A percentile compares a stretch with the other conserved stretches of the same genome.
phyloP scores from a whole-genome alignment of 768 basidiomycete species.

The Suillus spraguei region DNA sequence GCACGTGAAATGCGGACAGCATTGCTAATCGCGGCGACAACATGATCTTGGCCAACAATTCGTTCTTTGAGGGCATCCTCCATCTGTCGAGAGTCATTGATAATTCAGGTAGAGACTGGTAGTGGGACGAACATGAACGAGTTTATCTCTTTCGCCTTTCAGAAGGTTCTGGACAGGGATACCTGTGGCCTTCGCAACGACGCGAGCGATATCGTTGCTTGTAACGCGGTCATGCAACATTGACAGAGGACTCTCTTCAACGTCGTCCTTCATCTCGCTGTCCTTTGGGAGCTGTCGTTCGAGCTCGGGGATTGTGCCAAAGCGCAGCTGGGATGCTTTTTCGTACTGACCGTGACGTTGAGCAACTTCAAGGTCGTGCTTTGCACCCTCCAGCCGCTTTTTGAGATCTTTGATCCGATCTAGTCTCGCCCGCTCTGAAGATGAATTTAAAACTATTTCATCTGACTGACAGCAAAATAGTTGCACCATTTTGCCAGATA shows the following conservation, averaged over 20 bases:
- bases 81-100: slow-evolving; percentile 57
- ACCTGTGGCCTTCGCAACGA: slow-evolving; percentile 87
- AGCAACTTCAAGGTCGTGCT: slow-evolving; percentile 83
- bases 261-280: slow-evolving; percentile 46
- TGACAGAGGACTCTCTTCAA: slow-evolving; percentile 43
- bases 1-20: slow-evolving; percentile 93
- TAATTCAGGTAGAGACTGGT: background rate
- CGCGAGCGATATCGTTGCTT: slow-evolving; percentile 85
- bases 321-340: slow-evolving; percentile 79
- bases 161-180: slow-evolving; percentile 89
- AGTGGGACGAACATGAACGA: slow-evolving; percentile 70
- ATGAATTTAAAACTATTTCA: background rate
- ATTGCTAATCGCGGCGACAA: slow-evolving; percentile 83
- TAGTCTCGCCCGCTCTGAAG: slow-evolving; percentile 64
- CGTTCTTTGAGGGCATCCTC: slow-evolving; percentile 73
- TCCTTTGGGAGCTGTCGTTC: slow-evolving; percentile 68
- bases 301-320: slow-evolving; percentile 82
- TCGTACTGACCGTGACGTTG: slow-evolving; percentile 91
- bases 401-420: slow-evolving; percentile 74
- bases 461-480: background rate
- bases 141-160: slow-evolving; percentile 87
- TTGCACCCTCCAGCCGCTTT: slow-evolving; percentile 77
- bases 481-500: slow-evolving; percentile 74
- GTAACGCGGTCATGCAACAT: slow-evolving; percentile 89
- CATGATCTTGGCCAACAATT: slow-evolving; percentile 91